phyloP scores from a whole-genome alignment of 1,284 basidiomycete species.

The Chalciporus sp. region DNA sequence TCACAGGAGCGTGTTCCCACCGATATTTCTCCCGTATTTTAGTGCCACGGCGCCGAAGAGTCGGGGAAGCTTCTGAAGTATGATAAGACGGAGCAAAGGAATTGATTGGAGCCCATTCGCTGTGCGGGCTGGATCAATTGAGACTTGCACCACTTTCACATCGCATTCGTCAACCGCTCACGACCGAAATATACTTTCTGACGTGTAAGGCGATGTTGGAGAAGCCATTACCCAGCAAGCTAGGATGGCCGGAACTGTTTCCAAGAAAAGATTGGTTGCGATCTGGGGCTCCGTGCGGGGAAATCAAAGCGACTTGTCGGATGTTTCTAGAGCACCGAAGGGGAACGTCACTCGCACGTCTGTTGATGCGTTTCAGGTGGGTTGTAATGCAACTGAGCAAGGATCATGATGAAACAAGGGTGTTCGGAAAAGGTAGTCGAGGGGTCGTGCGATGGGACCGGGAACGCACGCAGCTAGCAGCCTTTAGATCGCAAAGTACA shows the following conservation, averaged over 20 bases:
- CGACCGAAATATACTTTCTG: background rate
- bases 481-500: no score
- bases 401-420: no score
- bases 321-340: no score
- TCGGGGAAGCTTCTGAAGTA: background rate
- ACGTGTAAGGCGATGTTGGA: background rate
- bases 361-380: no score
- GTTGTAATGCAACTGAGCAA: no score
- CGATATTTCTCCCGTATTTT: constrained; percentile 1
- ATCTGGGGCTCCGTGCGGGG: background rate
- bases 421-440: no score
- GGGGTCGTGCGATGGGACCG: no score
- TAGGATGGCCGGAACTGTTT: background rate
- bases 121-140: background rate
- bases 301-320: no score
- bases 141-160: background rate
- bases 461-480: no score
- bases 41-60: background rate
- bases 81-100: background rate
- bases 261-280: background rate
- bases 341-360: no score
- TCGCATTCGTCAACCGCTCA: background rate
- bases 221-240: background rate
- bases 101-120: background rate
- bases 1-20: constrained; percentile 7